These are phyloP conservation scores for Silene conica DNA, from an alignment of 148 eudicot genomes.

Conservation along the genomic window DNA sequence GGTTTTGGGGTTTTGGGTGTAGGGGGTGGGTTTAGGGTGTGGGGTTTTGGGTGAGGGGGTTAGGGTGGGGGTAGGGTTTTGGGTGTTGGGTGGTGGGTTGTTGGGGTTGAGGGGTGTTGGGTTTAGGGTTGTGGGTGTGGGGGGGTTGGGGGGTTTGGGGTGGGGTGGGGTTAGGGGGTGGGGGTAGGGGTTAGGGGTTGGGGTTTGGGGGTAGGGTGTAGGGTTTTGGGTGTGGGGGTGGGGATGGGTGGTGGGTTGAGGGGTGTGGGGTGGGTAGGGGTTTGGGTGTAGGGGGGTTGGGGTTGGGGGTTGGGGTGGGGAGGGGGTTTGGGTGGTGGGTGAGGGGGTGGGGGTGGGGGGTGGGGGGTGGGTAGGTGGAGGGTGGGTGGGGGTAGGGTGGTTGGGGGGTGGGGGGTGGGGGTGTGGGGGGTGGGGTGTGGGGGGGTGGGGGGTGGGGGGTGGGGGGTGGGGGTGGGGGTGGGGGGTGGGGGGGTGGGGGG, in stretches of 20 bases:
- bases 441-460: no score
- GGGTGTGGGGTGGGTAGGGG: no score
- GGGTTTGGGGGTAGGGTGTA: not conserved
- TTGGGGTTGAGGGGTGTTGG: not conserved
- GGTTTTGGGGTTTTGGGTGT: not conserved
- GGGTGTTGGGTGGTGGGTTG: not conserved
- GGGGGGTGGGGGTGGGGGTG: no score
- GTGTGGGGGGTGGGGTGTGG: no score
- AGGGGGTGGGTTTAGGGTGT: constrained; percentile 1
- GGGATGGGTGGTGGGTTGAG: no score
- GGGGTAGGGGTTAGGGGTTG: not conserved
- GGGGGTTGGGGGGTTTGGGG: not conserved
- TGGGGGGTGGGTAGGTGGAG: no score
- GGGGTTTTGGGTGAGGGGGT: not conserved
- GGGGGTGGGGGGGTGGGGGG: no score
- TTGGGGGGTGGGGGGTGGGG: no score
- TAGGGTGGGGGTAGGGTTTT: constrained; percentile 1
- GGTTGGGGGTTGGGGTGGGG: not conserved
- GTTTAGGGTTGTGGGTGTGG: not conserved
- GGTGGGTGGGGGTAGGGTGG: no score
- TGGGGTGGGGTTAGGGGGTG: not conserved
- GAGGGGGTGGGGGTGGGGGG: no score
- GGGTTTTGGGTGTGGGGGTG: not conserved
- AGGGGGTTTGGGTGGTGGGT: not conserved
- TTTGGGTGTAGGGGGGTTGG: not conserved